Percentiles rank a stretch among this genome's conserved stretches.
phyloP scores from a whole-genome alignment of 768 basidiomycete genomes.

The Udeniomyces megalosporus region DNA sequence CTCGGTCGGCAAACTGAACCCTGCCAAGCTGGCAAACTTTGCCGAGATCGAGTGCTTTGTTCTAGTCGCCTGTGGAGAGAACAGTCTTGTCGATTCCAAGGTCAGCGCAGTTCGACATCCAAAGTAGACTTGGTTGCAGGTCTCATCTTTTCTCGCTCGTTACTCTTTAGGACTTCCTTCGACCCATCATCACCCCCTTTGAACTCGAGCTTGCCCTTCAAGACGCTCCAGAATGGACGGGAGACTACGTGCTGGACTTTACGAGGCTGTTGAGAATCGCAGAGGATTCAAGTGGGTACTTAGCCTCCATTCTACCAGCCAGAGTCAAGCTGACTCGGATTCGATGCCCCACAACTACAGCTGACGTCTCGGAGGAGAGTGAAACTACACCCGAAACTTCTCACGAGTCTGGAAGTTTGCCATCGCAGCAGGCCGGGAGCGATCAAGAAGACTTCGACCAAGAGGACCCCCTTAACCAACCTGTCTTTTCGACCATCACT shows the following conservation, averaged over 20 bases:
- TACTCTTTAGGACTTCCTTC: constrained; percentile 54
- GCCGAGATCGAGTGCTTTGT: constrained; percentile 92
- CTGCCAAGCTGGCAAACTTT: constrained; percentile 88
- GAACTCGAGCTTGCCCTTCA: constrained; percentile 71
- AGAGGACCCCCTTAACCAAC: constrained; percentile 48
- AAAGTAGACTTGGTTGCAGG: neutral
- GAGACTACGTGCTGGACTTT: constrained; percentile 63
- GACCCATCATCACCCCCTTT: constrained; percentile 85
- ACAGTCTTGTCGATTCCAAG: constrained; percentile 43
- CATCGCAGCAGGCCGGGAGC: constrained; percentile 16
- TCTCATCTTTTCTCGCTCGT: neutral
- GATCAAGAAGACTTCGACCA: constrained; percentile 23
- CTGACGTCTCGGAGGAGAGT: too few relatives aligned
- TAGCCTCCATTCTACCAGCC: too few relatives aligned
- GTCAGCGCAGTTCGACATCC: constrained; percentile 18
- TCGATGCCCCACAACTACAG: too few relatives aligned
- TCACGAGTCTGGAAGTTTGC: too few relatives aligned
- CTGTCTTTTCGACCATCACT: constrained; percentile 69
- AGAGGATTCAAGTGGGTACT: constrained; percentile 19
- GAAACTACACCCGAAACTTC: too few relatives aligned
- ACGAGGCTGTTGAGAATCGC: constrained; percentile 28
- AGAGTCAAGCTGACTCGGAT: too few relatives aligned
- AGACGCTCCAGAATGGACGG: constrained; percentile 53
- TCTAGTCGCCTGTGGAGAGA: constrained; percentile 85
- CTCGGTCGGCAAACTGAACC: constrained; percentile 85